Conservation (phyloP, 2,329 filamentous ascomycete genomes). For the Leptoxyphium fumago region DNA sequence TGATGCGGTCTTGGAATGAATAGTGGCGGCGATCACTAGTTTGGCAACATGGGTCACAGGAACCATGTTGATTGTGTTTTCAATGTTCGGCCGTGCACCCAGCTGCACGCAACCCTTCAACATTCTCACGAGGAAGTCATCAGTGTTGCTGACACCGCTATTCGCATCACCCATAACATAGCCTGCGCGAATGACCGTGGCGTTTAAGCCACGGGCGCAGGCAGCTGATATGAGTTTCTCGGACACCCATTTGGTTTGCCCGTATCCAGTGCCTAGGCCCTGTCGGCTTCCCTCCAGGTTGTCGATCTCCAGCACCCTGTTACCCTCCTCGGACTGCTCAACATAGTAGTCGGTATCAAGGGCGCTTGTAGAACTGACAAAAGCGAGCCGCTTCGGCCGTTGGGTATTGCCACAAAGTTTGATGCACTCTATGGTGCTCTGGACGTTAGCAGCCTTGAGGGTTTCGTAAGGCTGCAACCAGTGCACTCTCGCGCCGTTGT, state of each 20-base stretch:
- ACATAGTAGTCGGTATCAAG: conserved; percentile 76
- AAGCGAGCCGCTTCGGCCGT: conserved; percentile 65
- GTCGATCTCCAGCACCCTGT: conserved; percentile 57
- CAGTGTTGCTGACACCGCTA: conserved; percentile 60
- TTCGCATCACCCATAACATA: conserved; percentile 65
- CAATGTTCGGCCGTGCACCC: conserved; percentile 53
- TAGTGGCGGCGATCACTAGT: conserved; percentile 60
- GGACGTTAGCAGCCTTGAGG: conserved; percentile 60
- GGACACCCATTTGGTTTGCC: conserved; percentile 77
- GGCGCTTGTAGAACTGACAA: conserved; percentile 69
- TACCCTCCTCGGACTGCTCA: conserved; percentile 53
- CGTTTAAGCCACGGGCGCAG: conserved; percentile 58
- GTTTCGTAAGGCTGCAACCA: conserved; percentile 69
- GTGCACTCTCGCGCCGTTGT: conserved; percentile 69
- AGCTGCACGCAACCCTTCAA: conserved; percentile 80
- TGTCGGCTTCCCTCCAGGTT: conserved; percentile 61
- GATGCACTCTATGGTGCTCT: conserved; percentile 64
- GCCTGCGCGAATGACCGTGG: conserved; percentile 65
- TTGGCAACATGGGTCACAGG: conserved; percentile 71
- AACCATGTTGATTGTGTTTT: conserved; percentile 77
- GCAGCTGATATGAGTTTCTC: conserved; percentile 64
- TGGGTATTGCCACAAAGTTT: conserved; percentile 54
- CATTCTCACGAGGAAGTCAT: conserved; percentile 82
- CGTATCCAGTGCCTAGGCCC: conserved; percentile 75
- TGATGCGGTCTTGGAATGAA: conserved; percentile 33